Percentiles rank a stretch among this genome's conserved stretches.
phyloP scores from a whole-genome alignment of 2,329 filamentous ascomycete species.

The Zymoseptoria crescenta region DNA sequence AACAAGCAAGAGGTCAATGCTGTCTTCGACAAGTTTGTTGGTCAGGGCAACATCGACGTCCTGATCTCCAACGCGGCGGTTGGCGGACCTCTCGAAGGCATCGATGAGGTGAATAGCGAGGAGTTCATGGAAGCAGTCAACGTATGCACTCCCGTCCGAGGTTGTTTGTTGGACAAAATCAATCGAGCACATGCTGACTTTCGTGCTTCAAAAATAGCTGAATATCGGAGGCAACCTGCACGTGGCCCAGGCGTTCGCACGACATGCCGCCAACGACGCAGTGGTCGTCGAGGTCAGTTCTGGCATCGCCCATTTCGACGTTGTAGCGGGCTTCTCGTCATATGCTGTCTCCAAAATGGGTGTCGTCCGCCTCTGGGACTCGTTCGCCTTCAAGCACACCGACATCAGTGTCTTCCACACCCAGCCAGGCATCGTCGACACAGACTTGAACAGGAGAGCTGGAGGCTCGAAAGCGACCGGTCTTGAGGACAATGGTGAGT shows the following conservation, averaged over 20 bases:
- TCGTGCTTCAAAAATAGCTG: not conserved
- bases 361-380: slow-evolving; percentile 31
- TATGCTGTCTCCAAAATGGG: slow-evolving; percentile 35
- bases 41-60: slow-evolving; percentile 30
- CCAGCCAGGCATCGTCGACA: slow-evolving; percentile 38
- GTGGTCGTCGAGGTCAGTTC: slow-evolving; percentile 17
- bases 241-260: slow-evolving; percentile 23
- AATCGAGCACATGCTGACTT: not conserved
- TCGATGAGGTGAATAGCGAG: slow-evolving; percentile 26
- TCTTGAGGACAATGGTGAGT: slow-evolving; percentile 6
- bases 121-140: slow-evolving; percentile 28
- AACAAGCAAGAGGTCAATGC: slow-evolving; percentile 27
- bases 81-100: slow-evolving; percentile 23
- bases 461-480: slow-evolving; percentile 4
- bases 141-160: not conserved
- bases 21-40: slow-evolving; percentile 28
- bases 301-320: slow-evolving; percentile 10
- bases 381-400: slow-evolving; percentile 31
- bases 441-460: slow-evolving; percentile 27
- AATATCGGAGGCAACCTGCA: slow-evolving; percentile 22
- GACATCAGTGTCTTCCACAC: slow-evolving; percentile 31
- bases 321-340: slow-evolving; percentile 11
- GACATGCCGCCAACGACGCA: slow-evolving; percentile 4
- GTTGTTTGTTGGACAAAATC: not conserved
- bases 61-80: slow-evolving; percentile 33